Percentiles rank a stretch among this genome's conserved stretches.
phyloP scores from a whole-genome alignment of 108 stramenopile species.

The Poteriospumella lacustris region DNA sequence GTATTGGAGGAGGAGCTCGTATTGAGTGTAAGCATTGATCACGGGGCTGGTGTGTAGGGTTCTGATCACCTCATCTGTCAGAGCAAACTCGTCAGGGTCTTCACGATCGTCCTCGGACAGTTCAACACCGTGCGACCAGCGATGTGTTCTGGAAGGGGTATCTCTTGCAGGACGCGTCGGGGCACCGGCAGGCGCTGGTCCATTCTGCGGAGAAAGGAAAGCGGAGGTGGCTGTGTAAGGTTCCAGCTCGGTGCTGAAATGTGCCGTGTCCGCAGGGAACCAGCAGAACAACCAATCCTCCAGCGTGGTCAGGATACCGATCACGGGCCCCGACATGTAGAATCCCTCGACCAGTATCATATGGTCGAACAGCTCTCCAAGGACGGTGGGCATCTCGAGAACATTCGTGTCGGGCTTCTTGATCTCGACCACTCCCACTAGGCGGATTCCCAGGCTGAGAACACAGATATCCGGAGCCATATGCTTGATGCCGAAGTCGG shows the following conservation, averaged over 20 bases:
- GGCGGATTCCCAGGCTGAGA: background rate
- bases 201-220: background rate
- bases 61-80: background rate
- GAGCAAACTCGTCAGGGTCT: background rate
- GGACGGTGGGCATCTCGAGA: background rate
- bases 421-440: constrained; percentile 10
- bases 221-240: background rate
- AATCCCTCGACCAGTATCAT: constrained; percentile 16
- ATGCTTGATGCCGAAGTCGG: constrained; percentile 11
- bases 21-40: background rate
- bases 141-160: background rate
- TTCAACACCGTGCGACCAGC: background rate
- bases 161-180: background rate
- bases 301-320: constrained; percentile 9
- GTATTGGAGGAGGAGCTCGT: background rate
- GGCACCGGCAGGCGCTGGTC: background rate
- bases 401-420: background rate
- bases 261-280: background rate
- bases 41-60: background rate
- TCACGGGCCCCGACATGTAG: background rate
- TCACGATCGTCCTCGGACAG: background rate
- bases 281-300: background rate
- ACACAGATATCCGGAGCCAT: constrained; percentile 21
- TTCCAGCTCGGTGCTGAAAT: background rate
- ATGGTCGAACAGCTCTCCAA: background rate